Evolutionary conservation across 2,329 filamentous ascomycete species (phyloP).

Genomic region (Penicillium concentricum): DNA sequence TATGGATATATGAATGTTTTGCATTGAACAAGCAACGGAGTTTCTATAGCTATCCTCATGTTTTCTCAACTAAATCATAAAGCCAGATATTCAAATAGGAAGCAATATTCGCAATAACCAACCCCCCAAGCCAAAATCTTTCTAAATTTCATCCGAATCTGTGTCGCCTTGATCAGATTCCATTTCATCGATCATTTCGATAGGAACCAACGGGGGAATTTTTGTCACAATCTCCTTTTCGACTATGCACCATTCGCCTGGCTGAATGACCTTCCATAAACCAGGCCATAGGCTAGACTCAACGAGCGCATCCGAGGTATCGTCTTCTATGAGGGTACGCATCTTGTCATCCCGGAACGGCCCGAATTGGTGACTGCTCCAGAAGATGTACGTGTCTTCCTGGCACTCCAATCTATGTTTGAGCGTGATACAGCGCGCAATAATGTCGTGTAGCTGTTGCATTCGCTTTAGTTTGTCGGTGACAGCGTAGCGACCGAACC

Average conservation of each 20-base stretch:
- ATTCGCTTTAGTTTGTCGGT: background rate
- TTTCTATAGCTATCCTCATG: background rate
- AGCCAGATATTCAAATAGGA: background rate
- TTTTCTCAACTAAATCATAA: background rate
- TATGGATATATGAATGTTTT: background rate
- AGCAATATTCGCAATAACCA: background rate
- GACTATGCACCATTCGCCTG: background rate
- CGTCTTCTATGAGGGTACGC: background rate
- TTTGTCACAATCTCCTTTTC: constrained; percentile 12
- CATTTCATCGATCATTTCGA: background rate
- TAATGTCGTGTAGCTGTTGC: constrained; percentile 4
- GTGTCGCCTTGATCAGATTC: background rate
- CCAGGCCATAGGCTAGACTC: constrained; percentile 14
- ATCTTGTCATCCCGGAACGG: constrained; percentile 7
- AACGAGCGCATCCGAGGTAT: background rate
- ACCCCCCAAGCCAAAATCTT: too few species aligned
- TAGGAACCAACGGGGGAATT: too few species aligned
- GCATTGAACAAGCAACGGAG: background rate
- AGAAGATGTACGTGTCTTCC: constrained; percentile 14
- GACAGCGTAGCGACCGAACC: background rate
- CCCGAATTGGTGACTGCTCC: constrained; percentile 1
- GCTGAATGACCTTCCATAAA: constrained; percentile 2
- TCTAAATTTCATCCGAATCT: background rate
- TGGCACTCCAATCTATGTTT: constrained; percentile 23
- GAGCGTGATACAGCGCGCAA: constrained; percentile 15